These are phyloP conservation scores for Hibiscus tridactylites DNA, from an alignment of 345 rosid species.

Conservation along the genomic window DNA sequence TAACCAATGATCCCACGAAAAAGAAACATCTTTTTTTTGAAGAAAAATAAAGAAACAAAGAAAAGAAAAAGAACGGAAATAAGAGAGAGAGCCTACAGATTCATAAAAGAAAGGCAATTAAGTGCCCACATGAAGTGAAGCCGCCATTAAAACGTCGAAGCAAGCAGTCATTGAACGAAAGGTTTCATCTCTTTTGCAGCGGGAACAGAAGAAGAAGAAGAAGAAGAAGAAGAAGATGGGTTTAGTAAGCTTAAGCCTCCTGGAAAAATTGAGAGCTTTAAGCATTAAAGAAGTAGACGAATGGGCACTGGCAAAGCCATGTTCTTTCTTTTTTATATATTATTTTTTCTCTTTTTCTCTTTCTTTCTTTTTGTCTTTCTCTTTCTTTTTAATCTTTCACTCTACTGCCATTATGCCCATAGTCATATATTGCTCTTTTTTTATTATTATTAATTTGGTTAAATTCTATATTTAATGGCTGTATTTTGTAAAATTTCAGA, in stretches of 20 bases:
- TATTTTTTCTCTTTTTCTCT: neutral
- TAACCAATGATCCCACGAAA: neutral
- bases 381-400: too few species aligned
- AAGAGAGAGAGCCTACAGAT: slow-evolving; percentile 25
- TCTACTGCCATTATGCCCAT: too few species aligned
- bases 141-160: neutral
- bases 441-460: too few species aligned
- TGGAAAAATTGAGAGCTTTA: neutral
- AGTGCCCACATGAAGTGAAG: neutral
- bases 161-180: neutral
- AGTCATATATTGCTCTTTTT: too few species aligned
- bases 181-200: neutral
- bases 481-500: too few species aligned
- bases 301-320: neutral
- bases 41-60: neutral
- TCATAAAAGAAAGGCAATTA: slow-evolving; percentile 19
- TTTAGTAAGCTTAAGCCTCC: neutral
- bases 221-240: neutral
- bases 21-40: neutral
- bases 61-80: neutral
- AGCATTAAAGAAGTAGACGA: neutral
- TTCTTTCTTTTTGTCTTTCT: neutral
- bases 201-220: neutral
- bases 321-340: neutral
- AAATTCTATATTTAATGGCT: too few species aligned